Evolutionary conservation across 1,139 yeast genomes (phyloP).

Genomic region (Blastobotrys buckinghamii): DNA sequence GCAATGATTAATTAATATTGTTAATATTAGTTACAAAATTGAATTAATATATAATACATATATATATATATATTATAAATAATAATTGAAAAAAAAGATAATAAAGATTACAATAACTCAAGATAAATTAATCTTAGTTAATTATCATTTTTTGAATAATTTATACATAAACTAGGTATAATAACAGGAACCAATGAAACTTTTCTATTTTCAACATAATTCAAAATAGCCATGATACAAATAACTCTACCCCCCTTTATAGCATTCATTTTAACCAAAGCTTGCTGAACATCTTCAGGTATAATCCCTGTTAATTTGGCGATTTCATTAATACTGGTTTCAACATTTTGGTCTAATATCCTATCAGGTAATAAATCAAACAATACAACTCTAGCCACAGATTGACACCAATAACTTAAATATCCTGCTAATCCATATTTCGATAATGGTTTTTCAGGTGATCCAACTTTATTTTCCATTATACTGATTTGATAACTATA

Average conservation of each 20-base stretch:
- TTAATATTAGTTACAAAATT: no score
- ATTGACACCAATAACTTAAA: constrained; percentile 67
- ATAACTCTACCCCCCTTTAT: constrained; percentile 13
- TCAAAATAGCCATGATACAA: constrained; percentile 11
- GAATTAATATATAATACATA: no score
- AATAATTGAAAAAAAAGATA: no score
- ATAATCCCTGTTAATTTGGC: constrained; percentile 63
- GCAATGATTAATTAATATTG: no score
- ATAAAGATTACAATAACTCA: no score
- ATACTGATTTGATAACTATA: constrained; percentile 71
- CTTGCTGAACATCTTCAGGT: constrained; percentile 57
- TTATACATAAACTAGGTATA: constrained; percentile 12
- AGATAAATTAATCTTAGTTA: no score
- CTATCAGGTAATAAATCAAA: neutral
- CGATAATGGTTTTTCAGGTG: constrained; percentile 90
- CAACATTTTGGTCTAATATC: constrained; percentile 16
- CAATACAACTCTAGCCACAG: constrained; percentile 39
- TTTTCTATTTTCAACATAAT: constrained; percentile 13
- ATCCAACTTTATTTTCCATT: constrained; percentile 55
- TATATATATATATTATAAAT: no score
- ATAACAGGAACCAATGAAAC: constrained; percentile 17
- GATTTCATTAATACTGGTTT: constrained; percentile 36
- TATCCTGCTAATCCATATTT: constrained; percentile 74
- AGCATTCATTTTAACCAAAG: constrained; percentile 52
- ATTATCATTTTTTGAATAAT: neutral